Base-by-base conservation (phyloP, 2,329 filamentous ascomycete genomes). In the Aspergillus pseudotamarii region DNA sequence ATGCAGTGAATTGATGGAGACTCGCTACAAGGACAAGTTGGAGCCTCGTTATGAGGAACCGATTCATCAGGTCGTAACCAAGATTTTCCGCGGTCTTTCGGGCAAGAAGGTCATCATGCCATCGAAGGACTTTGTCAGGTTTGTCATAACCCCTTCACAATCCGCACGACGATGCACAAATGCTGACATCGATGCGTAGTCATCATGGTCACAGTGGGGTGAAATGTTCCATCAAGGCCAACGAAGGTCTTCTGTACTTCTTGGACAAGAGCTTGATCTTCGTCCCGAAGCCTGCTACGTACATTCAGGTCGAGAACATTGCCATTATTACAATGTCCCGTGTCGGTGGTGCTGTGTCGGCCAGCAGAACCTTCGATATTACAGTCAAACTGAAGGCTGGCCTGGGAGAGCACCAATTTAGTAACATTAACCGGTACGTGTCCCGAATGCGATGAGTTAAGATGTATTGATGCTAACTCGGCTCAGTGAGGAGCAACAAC, bases 151-250 rank as follows among this genome's bases (percentile, higher is more conserved):
- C 34, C 21, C n/a, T 16, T 21, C 10, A 28, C 6, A 6, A 28
- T 12, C 12, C 28, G 14, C 32, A 34, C 30, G 23, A 26, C 36
- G 19, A 2, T 4, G 32, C 28, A 32, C 16, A 34, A n/a, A 32
- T 41, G 19, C 63, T 66, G 45, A 68, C 57, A 45, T 16, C 16
- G 36, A 32, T 54, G n/a, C 34, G 57, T 58, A 78, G 91, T 69
- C 95, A 98, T 81, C 93, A 97, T 76, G 89, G 91, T 73, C 94
- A 97, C 78, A 92, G 90, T 70, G 95, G 95, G 63, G 96, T 99
- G 80, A 99, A 99, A 82, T 99, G 95, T 80, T 96, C 94, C n/a
- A 97, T 99, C 87, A 99, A 99, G 82, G 96, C 96, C 59, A 97
- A 96, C 78, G 95, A 99, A 81, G 95, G 96, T 64, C 94, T 97